phyloP scores from a whole-genome alignment of 352 stramenopile species.

The Hyaloperonospora brassicae region DNA sequence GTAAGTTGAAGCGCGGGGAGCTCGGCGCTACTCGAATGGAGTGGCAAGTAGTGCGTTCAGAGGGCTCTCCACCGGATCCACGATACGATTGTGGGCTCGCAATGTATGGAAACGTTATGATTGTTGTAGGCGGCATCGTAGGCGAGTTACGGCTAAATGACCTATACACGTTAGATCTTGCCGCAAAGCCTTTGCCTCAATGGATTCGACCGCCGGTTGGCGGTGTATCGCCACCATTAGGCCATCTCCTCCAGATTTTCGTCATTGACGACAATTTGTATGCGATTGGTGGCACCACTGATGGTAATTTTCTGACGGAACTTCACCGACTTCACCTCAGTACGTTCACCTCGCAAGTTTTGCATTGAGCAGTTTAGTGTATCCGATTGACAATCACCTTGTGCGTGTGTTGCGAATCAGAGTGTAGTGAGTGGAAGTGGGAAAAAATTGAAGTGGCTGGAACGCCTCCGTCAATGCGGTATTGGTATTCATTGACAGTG shows the following conservation, averaged over 20 bases:
- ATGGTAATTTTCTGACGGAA: conserved; percentile 54
- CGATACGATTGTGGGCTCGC: conserved; percentile 53
- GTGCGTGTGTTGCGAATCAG: conserved; percentile 8
- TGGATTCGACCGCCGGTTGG: conserved; percentile 33
- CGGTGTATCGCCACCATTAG: conserved; percentile 30
- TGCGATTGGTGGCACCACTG: conserved; percentile 46
- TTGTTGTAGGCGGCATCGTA: conserved; percentile 57
- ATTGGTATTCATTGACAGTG: conserved; percentile 50
- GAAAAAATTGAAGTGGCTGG: conserved; percentile 37
- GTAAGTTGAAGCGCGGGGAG: conserved; percentile 32
- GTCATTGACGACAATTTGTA: conserved; percentile 41
- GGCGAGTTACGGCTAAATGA: conserved; percentile 50
- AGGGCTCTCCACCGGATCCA: conserved; percentile 26
- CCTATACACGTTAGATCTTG: conserved; percentile 37
- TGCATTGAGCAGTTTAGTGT: background rate
- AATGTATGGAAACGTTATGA: conserved; percentile 30
- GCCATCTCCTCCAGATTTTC: conserved; percentile 48
- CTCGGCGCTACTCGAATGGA: conserved; percentile 21
- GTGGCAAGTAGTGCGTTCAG: conserved; percentile 29
- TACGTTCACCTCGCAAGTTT: conserved; percentile 18
- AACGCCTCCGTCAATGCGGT: conserved; percentile 46
- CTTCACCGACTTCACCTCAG: conserved; percentile 42
- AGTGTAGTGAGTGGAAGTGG: conserved; percentile 40
- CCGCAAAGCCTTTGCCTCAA: conserved; percentile 11
- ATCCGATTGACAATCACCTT: background rate